Base-by-base conservation (phyloP, 2,329 filamentous ascomycete species). In the Penicillium crustosum region DNA sequence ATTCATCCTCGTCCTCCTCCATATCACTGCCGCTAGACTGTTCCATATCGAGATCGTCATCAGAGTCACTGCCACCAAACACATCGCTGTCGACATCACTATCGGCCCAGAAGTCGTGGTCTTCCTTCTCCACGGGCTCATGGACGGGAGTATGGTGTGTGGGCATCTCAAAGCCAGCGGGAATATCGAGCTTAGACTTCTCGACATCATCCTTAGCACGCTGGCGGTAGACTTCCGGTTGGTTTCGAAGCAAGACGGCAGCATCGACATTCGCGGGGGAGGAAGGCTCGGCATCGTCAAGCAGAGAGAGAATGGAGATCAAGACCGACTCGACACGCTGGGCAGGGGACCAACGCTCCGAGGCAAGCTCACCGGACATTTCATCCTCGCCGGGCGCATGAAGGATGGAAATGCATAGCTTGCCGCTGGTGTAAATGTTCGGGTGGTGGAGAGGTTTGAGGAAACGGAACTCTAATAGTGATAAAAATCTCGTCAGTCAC, bases 181-280 rank as follows among this genome's bases (percentile, higher is more conserved):
- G 93, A 3, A 96, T 91, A 69, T 96, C 90, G 62, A 82, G 78
- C 77, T 90, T 90, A 13, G 90, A 93, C 45, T 78, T 79, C 63
- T 89, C 86, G 5, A 94, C 88, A 33, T 91, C 85, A 43, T 86
- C 83, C 61, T 78, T 81, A 2, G 93, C 91, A 66, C 82, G 83
- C 43, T 79, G 76, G 69, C 91, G 86, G 80, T 96, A 99, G 33
- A 80, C 75, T 1, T 81, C 79, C 0, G 86, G 86, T 33, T 88
- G 77, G 66, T 93, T 91, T 59, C 93, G 87, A 69, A 95, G 88
- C 80, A 92, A 84, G 25, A 97, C 89, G 57, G 91, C 86, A 2
- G 94, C 93, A 66, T 97, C 93, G 55, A 97, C 93, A 73, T 97
- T 97, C 62, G 93, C 94, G 0, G 94, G 91, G 0, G 92, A 96